Conservation (phyloP, 768 basidiomycete genomes). For the Xerocomellus amylosporus region DNA sequence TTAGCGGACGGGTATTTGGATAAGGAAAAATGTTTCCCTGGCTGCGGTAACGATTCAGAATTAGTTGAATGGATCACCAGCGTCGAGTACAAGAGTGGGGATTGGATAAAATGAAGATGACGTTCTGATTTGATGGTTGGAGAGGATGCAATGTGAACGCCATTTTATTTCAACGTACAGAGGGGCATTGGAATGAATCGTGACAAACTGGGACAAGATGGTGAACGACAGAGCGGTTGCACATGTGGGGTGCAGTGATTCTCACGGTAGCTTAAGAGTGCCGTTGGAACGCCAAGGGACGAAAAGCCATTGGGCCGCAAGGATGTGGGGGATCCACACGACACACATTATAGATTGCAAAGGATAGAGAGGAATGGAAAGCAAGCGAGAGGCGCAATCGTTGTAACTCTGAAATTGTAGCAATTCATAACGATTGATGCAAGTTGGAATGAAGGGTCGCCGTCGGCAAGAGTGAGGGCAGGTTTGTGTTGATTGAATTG, state of each 20-base stretch:
- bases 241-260: neutral
- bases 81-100: neutral
- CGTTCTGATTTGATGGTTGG: neutral
- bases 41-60: constrained; percentile 1
- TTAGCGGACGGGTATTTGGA: neutral
- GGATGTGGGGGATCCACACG: neutral
- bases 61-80: neutral
- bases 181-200: constrained; percentile 4
- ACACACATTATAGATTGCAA: neutral
- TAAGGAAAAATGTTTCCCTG: constrained; percentile 3
- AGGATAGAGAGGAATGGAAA: constrained; percentile 10
- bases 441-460: constrained; percentile 13
- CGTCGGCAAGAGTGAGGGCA: constrained; percentile 3
- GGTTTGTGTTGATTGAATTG: neutral
- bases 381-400: neutral
- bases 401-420: neutral
- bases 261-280: constrained; percentile 6
- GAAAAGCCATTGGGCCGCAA: neutral
- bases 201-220: neutral
- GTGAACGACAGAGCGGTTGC: neutral
- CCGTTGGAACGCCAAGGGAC: constrained; percentile 4
- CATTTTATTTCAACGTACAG: neutral
- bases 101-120: constrained; percentile 4
- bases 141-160: neutral
- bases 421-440: neutral